Conservation (phyloP, 768 basidiomycete species). For the Boletus pseudo-olivaceus region DNA sequence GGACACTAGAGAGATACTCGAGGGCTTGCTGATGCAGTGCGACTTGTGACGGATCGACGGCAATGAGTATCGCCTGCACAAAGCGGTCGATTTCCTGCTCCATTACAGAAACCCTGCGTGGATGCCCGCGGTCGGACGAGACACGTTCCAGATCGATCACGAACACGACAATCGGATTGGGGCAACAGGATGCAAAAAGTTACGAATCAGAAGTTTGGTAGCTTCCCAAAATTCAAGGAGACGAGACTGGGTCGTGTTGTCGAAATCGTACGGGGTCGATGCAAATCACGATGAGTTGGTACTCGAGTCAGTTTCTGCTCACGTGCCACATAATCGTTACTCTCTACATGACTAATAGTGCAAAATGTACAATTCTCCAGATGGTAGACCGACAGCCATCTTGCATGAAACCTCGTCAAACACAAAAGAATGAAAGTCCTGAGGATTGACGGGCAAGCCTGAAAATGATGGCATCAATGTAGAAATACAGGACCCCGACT, state of each 20-base stretch:
- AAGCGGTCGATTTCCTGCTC: constrained; percentile 73
- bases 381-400: constrained; percentile 48
- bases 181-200: neutral
- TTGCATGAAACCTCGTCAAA: constrained; percentile 57
- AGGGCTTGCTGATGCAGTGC: constrained; percentile 82
- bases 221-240: neutral
- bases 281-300: neutral
- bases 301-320: constrained; percentile 18
- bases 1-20: constrained; percentile 73
- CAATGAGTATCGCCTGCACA: constrained; percentile 84
- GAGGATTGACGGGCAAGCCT: constrained; percentile 49
- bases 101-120: constrained; percentile 40
- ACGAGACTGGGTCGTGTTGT: neutral
- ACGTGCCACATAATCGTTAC: constrained; percentile 21
- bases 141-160: constrained; percentile 18
- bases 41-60: constrained; percentile 72
- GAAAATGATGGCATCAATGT: constrained; percentile 45
- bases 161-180: neutral
- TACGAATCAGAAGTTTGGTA: neutral
- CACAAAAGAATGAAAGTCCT: constrained; percentile 42
- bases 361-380: constrained; percentile 52
- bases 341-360: constrained; percentile 20
- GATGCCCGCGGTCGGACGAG: constrained; percentile 15
- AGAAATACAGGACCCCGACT: constrained; percentile 6
- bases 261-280: neutral